phyloP scores from a whole-genome alignment of 495 filamentous ascomycete genomes.

The Wilcoxina mikolae region DNA sequence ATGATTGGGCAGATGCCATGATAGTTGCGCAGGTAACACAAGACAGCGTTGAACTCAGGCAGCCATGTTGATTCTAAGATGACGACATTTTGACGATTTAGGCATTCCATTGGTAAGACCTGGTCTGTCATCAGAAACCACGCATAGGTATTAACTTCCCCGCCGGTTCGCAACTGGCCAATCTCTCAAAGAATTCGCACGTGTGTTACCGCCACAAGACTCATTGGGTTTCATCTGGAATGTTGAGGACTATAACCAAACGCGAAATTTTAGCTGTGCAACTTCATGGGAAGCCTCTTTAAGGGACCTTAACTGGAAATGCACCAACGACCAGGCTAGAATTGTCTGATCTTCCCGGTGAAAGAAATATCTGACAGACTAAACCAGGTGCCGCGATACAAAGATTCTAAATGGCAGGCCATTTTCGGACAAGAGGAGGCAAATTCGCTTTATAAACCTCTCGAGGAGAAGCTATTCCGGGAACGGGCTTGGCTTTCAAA shows the following conservation, averaged over 20 bases:
- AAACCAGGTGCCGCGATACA: constrained; percentile 4
- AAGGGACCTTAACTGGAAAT: constrained; percentile 36
- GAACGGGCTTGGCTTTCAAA: constrained; percentile 37
- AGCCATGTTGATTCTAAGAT: not conserved
- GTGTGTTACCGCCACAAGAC: constrained; percentile 39
- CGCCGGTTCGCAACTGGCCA: not conserved
- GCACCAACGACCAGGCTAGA: constrained; percentile 36
- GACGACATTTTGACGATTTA: constrained; percentile 16
- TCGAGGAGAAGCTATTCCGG: constrained; percentile 17
- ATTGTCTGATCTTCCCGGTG: constrained; percentile 47
- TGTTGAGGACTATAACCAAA: constrained; percentile 49
- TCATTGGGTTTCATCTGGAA: constrained; percentile 51
- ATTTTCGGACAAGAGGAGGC: not conserved
- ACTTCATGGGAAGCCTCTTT: constrained; percentile 42
- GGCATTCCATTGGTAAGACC: constrained; percentile 57
- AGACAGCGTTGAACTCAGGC: not conserved
- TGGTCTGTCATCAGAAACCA: constrained; percentile 37
- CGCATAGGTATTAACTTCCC: not conserved
- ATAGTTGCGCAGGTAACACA: constrained; percentile 49
- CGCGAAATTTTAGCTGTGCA: constrained; percentile 31
- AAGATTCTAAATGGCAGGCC: not conserved
- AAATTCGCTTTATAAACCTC: not conserved
- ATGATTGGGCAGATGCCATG: constrained; percentile 46
- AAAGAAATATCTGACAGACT: constrained; percentile 25
- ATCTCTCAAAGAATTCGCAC: constrained; percentile 40